Evolutionary conservation across 306 rosid genomes (phyloP).

Genomic region (Rubus parviflorus): DNA sequence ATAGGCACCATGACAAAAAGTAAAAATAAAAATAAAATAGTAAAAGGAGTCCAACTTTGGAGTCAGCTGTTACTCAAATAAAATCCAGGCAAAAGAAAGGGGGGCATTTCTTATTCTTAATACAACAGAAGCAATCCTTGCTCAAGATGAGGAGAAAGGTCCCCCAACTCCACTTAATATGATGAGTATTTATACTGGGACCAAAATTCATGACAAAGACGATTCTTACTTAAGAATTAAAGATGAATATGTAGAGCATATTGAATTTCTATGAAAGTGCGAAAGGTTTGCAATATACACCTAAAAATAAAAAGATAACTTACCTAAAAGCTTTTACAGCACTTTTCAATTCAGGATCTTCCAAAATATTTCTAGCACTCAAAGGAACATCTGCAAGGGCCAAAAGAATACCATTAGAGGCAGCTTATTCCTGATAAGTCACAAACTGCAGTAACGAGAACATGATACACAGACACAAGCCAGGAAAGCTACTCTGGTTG

Average conservation of each 20-base stretch:
- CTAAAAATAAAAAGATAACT: not conserved
- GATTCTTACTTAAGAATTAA: not conserved
- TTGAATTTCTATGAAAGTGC: too few species aligned
- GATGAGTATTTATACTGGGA: not conserved
- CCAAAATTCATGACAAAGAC: not conserved
- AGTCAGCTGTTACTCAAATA: not conserved
- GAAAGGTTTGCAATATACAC: not conserved
- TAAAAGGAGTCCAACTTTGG: not conserved
- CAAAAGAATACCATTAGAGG: too few species aligned
- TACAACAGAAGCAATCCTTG: not conserved
- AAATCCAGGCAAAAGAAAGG: not conserved
- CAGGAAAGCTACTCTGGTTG: too few species aligned
- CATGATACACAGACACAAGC: too few species aligned
- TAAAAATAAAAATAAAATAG: too few species aligned
- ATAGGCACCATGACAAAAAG: too few species aligned
- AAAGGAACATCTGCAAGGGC: conserved; percentile 69
- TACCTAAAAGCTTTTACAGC: conserved; percentile 90
- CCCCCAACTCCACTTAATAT: not conserved
- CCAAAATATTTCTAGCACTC: conserved; percentile 83
- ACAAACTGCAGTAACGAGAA: too few species aligned
- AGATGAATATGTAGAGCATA: too few species aligned
- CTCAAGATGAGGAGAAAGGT: not conserved
- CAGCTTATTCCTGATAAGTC: too few species aligned
- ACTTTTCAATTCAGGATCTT: conserved; percentile 74
- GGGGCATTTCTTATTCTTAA: too few species aligned